Evolutionary conservation across 192 early-diverging fungal genomes (phyloP).

Genomic region (Coemansia asiatica): DNA sequence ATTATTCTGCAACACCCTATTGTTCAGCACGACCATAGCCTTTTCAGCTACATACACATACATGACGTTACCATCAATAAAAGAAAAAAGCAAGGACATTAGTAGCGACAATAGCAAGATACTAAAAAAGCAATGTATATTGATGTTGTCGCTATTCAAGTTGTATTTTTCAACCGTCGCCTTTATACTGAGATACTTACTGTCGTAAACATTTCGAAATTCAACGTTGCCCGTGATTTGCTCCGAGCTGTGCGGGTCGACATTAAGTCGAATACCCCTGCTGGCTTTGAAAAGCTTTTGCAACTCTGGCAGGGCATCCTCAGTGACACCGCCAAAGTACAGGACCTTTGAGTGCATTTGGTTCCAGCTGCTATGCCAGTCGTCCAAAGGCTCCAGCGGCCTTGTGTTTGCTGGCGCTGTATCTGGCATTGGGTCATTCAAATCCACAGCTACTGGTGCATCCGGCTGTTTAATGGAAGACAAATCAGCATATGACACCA

Average conservation of each 20-base stretch:
- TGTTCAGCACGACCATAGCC: conserved; percentile 50
- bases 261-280: conserved; percentile 48
- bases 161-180: too few relatives aligned
- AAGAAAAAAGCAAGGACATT: too few relatives aligned
- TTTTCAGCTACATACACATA: conserved; percentile 46
- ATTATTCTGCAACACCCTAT: conserved; percentile 22
- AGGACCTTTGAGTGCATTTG: conserved; percentile 34
- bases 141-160: neutral
- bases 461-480: conserved; percentile 46
- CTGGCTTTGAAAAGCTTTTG: conserved; percentile 51
- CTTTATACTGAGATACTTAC: conserved; percentile 35
- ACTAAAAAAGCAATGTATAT: neutral
- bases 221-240: conserved; percentile 47
- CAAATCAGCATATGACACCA: conserved; percentile 55
- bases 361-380: conserved; percentile 41
- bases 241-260: conserved; percentile 39
- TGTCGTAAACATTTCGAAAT: conserved; percentile 51
- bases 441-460: conserved; percentile 36
- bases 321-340: conserved; percentile 51
- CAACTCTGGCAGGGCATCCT: conserved; percentile 42
- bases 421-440: conserved; percentile 37
- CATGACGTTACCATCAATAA: too few relatives aligned
- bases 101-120: too few relatives aligned
- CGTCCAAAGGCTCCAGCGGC: conserved; percentile 8
- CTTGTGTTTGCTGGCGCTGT: conserved; percentile 11